A percentile compares a stretch with the other conserved stretches of the same genome.
phyloP scores from a whole-genome alignment of 768 basidiomycete genomes.

The Suillus occidentalis region DNA sequence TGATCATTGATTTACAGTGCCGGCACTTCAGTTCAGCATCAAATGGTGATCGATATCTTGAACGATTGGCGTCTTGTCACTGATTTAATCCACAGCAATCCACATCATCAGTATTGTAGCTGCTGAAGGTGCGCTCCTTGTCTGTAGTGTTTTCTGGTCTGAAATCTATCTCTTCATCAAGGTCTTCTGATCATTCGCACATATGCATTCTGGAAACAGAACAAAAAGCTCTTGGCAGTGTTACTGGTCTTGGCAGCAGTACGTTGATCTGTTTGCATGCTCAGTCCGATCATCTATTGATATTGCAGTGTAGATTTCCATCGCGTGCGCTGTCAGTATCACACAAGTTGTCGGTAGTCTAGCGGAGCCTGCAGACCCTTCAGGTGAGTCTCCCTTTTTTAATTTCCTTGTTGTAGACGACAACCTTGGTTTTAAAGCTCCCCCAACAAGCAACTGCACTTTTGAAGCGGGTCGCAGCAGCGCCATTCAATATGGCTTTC shows the following conservation, averaged over 20 bases:
- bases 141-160: not conserved
- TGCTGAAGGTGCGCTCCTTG: not conserved
- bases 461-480: slow-evolving; percentile 1
- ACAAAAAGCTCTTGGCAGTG: not conserved
- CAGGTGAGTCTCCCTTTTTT: not conserved
- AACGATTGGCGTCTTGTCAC: not conserved
- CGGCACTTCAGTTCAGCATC: not conserved
- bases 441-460: not conserved
- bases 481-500: not conserved
- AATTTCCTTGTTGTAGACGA: not conserved
- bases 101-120: slow-evolving; percentile 4
- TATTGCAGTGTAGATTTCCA: not conserved
- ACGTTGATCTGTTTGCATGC: not conserved
- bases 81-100: not conserved
- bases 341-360: not conserved
- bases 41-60: not conserved
- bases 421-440: not conserved
- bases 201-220: slow-evolving; percentile 6
- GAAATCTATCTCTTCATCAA: not conserved
- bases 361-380: not conserved
- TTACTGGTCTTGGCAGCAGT: slow-evolving; percentile 4
- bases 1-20: slow-evolving; percentile 1
- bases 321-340: not conserved
- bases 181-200: slow-evolving; percentile 5
- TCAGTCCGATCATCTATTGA: not conserved